Conservation (phyloP, 2,329 filamentous ascomycete species). For the Ophiocordyceps australis region DNA sequence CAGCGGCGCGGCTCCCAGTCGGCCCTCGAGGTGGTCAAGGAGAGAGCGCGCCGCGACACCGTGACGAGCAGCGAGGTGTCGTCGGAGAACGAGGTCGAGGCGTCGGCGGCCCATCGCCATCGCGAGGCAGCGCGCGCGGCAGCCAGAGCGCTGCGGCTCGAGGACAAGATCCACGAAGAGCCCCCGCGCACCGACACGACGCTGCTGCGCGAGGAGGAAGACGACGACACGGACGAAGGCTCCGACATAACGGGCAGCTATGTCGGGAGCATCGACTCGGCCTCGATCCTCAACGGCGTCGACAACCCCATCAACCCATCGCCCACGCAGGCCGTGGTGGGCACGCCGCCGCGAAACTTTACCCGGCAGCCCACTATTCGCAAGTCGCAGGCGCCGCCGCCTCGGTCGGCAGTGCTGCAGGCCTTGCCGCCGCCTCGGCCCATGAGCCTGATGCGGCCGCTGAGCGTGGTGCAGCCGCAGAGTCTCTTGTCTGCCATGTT, state of each 20-base stretch:
- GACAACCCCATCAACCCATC: constrained; percentile 38
- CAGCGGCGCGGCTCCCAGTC: constrained; percentile 52
- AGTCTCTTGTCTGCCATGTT: constrained; percentile 56
- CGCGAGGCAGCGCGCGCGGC: constrained; percentile 41
- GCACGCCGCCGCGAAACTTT: constrained; percentile 44
- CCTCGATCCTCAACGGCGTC: constrained; percentile 49
- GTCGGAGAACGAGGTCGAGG: constrained; percentile 63
- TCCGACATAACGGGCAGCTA: constrained; percentile 49
- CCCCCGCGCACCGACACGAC: constrained; percentile 23
- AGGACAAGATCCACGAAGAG: constrained; percentile 20
- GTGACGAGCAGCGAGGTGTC: constrained; percentile 72
- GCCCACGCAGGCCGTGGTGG: constrained; percentile 37
- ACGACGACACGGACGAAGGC: constrained; percentile 41
- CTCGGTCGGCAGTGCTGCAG: constrained; percentile 39
- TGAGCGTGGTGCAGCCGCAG: constrained; percentile 50
- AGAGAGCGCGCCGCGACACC: constrained; percentile 53
- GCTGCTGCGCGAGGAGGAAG: constrained; percentile 36
- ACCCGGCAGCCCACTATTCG: constrained; percentile 44
- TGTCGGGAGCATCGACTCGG: constrained; percentile 49
- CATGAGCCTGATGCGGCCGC: constrained; percentile 40
- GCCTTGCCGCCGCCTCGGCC: constrained; percentile 56
- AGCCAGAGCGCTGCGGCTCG: constrained; percentile 18
- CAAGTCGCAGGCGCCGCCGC: constrained; percentile 36
- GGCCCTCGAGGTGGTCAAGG: constrained; percentile 50
- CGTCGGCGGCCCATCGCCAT: constrained; percentile 44